Conservation (phyloP, 257 asterid species). For the Hygrophila difformis region DNA sequence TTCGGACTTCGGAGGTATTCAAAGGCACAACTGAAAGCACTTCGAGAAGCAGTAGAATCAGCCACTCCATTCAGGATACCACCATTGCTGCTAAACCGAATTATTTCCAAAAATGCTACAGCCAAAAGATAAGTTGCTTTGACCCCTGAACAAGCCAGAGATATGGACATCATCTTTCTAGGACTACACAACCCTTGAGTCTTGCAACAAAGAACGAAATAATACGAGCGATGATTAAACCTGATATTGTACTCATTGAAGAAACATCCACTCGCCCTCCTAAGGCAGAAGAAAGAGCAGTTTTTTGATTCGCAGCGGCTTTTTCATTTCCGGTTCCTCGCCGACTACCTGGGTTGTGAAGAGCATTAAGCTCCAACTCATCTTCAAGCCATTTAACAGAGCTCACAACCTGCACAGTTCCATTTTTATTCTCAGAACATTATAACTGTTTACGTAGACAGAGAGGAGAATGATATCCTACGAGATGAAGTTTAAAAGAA, state of each 20-base stretch:
- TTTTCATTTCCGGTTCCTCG: conserved; percentile 92
- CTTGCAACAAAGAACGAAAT: conserved; percentile 14
- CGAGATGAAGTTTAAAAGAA: too few species aligned
- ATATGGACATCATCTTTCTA: conserved; percentile 16
- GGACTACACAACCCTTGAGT: conserved; percentile 10
- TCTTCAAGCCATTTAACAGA: conserved; percentile 99
- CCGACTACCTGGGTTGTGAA: conserved; percentile 95
- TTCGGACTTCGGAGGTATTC: conserved; percentile 94
- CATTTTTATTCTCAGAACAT: conserved; percentile 15
- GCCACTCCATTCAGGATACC: conserved; percentile 85
- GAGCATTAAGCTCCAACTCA: conserved; percentile 98
- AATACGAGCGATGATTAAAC: conserved; percentile 21
- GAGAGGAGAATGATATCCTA: neutral
- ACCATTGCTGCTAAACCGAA: conserved; percentile 96
- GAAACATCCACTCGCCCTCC: conserved; percentile 96
- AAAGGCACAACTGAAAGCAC: conserved; percentile 95
- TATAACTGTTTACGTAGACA: neutral
- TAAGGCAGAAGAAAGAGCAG: conserved; percentile 94
- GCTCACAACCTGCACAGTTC: conserved; percentile 76
- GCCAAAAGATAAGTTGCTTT: conserved; percentile 99
- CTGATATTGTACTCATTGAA: conserved; percentile 85
- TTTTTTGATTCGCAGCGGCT: conserved; percentile 86
- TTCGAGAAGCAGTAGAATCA: conserved; percentile 56
- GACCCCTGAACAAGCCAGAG: conserved; percentile 62
- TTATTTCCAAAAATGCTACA: conserved; percentile 92